Evolutionary conservation across 495 filamentous ascomycete genomes (phyloP).

Genomic region (Aspergillus panamensis): DNA sequence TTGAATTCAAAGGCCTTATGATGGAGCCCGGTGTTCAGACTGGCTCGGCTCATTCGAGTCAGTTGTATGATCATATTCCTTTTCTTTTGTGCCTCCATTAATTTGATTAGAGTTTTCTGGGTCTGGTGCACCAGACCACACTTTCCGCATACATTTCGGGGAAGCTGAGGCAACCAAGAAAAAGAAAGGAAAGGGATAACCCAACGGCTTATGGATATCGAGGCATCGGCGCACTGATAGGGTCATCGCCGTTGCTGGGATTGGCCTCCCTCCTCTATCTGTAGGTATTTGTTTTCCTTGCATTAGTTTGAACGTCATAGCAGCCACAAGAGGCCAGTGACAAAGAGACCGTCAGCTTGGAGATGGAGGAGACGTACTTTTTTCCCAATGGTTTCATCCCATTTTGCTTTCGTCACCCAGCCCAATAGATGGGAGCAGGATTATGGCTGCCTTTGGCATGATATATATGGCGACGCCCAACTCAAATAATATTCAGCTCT

Average conservation of each 20-base stretch:
- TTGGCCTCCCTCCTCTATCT: conserved; percentile 6
- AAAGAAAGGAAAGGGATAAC: background rate
- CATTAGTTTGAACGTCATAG: conserved; percentile 26
- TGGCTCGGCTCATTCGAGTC: background rate
- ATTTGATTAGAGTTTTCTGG: conserved; percentile 1
- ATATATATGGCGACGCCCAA: conserved; percentile 18
- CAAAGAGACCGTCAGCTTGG: conserved; percentile 10
- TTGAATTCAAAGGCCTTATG: background rate
- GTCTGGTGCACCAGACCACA: background rate
- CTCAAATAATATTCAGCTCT: conserved; percentile 4
- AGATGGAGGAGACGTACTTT: conserved; percentile 22
- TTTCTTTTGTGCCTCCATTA: background rate
- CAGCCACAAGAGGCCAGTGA: conserved; percentile 21
- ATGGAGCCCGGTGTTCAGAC: background rate
- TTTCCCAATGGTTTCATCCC: conserved; percentile 1
- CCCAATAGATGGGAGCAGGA: background rate
- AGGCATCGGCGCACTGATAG: conserved; percentile 13
- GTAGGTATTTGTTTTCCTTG: conserved; percentile 30
- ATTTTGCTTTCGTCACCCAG: conserved; percentile 3
- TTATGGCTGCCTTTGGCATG: conserved; percentile 2
- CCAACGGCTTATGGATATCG: conserved; percentile 10
- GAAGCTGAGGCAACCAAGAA: background rate
- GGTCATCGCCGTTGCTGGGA: conserved; percentile 3
- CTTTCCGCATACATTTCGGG: background rate
- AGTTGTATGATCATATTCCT: background rate